Conservation (phyloP, 2,329 filamentous ascomycete species). For the Scedosporium dehoogii region DNA sequence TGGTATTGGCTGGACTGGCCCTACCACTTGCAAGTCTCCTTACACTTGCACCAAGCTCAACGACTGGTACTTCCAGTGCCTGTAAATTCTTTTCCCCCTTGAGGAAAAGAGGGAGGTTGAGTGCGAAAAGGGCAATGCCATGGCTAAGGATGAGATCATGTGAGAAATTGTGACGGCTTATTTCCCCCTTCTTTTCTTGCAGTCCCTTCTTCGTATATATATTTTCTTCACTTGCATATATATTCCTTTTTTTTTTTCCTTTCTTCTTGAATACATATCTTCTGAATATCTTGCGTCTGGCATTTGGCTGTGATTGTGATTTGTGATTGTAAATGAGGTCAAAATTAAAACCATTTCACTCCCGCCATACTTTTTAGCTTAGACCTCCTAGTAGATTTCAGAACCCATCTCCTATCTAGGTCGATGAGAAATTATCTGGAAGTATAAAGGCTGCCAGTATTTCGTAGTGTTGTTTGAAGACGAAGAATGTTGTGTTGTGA, state of each 20-base stretch:
- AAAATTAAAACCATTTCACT: no score
- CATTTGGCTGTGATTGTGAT: neutral
- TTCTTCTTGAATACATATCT: neutral
- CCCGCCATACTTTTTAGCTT: no score
- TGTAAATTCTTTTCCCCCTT: slow-evolving; percentile 5
- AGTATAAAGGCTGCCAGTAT: no score
- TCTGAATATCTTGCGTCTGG: neutral
- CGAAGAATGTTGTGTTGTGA: no score
- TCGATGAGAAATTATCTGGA: no score
- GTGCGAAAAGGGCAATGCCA: neutral
- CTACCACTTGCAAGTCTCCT: slow-evolving; percentile 12
- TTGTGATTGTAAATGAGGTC: no score
- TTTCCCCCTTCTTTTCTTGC: neutral
- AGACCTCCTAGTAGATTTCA: no score
- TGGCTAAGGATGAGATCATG: neutral
- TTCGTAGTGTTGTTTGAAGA: no score
- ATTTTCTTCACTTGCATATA: neutral
- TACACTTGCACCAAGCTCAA: slow-evolving; percentile 11
- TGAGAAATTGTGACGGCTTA: neutral
- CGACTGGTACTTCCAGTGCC: slow-evolving; percentile 15
- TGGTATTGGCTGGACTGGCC: slow-evolving; percentile 11
- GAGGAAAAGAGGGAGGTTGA: neutral
- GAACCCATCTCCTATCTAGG: no score
- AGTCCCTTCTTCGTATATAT: neutral
- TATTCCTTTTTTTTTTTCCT: neutral